Base-by-base conservation (phyloP, 1,284 basidiomycete genomes). In the Boletus sp. region DNA sequence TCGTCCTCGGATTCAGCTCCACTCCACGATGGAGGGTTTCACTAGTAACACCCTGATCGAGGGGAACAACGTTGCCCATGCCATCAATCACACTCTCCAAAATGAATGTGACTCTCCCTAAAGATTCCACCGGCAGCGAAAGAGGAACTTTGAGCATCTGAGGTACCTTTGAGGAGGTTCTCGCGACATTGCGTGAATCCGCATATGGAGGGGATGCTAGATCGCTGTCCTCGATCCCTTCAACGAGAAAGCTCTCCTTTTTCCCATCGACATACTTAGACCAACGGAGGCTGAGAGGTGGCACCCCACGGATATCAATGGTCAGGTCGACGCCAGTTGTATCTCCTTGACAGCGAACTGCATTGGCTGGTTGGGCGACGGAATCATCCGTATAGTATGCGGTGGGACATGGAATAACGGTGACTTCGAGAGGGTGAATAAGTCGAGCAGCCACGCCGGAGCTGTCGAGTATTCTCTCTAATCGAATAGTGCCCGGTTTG, bases 261-360 rank as follows among this genome's bases (percentile, higher is more conserved):
- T 73, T 72, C 34, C 80, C 77, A 57, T 84, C 77, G 48, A 82
- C 68, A 36, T 82, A 77, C 60, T 82, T 82, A 58, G 78, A 76
- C 88, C 89, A 94, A 33, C 79, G 76, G 41, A 92, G 73, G 57
- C 80, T 85, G 53, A 94, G 74, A 5, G 91, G 86, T 17, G 89
- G 84, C 1, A 92, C 83, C 7, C 91, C 91, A 50, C 74, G 74
- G 7, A 90, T 83, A 49, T 83, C 75, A 57, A 93, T 83, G 48
- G 72, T 73, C 41, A 89, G 70, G 49, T 83, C 71, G 10, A 84
- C 61, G 42, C 82, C 76, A 34, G 82, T 76, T 38, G 83, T 77
- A 32, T 81, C 79, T 4, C 87, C 88, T 22, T 78, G 76, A 63
- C 91, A 94, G n/a, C 82, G 80, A 45, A 85, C 66, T 8, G 78